Base-by-base conservation (phyloP, 306 rosid genomes). In the Rosa chinensis region DNA sequence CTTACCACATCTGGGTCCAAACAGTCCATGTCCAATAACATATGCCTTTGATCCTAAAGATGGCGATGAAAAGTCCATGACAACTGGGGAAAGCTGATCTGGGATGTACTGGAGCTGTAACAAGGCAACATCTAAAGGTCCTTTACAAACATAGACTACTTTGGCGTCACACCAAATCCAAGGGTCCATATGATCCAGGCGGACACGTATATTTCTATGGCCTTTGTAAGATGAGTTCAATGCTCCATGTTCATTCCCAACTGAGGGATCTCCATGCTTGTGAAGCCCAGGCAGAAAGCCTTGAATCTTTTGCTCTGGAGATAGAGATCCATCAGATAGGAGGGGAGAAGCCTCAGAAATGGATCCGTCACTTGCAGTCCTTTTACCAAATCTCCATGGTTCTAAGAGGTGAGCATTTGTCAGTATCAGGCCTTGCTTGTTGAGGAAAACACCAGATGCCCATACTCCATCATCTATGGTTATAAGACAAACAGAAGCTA, bases 361-460 rank as follows among this genome's bases (percentile, higher is more conserved):
- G 80, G 80, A 74, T 72, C 83, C 84, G 59, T 86, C 83, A 56
- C 74, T 80, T 62, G 77, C 76, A 69, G 84, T 86, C 70, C 93
- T 83, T 87, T 92, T 95, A 69, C 93, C 88, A 47, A 91, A 95
- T 89, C 97, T 90, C 97, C 97, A 92, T 9, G 97, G 98, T 79
- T 95, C 97, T 81, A 95, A 82, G 80, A 92, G 84, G 79, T 95
- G 97, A 47, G 98, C 99, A 86, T 95, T 95, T 44, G 99, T 95
- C 68, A 95, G 95, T 86, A 95, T 78, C 80, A 95, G 89, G 82
- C 99, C 99, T 80, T 89, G 86, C 78, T 72, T 70, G 81, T 92
- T 95, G 48, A 95, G 86, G 84, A 95, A 52, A 83, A 92, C 85
- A 43, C 99, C 99, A 75, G 95, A 92, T 73, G 99, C 98, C 97